Evolutionary conservation across 208 protist species (phyloP).

Genomic region (Entamoeba moshkovskii): DNA sequence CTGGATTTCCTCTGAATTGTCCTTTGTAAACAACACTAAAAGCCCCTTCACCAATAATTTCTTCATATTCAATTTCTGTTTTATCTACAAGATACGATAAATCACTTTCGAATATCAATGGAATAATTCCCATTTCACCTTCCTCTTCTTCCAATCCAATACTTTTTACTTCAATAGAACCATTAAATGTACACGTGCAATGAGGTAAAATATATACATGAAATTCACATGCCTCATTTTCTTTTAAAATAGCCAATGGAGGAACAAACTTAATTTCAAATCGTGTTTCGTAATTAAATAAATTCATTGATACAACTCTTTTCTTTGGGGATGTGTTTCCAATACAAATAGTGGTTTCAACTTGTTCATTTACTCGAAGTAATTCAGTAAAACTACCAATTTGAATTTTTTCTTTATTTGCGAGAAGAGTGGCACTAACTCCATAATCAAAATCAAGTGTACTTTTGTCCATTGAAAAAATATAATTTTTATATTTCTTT

Average conservation of each 20-base stretch:
- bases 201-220: not conserved
- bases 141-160: not conserved
- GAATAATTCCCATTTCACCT: not conserved
- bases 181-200: not conserved
- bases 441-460: not conserved
- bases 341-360: not conserved
- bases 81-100: not conserved
- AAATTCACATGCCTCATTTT: not conserved
- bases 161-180: not conserved
- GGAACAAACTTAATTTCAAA: not conserved
- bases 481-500: not conserved
- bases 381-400: not conserved
- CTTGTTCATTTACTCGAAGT: not conserved
- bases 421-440: not conserved
- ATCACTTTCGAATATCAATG: not conserved
- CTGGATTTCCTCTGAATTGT: not conserved
- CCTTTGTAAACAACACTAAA: not conserved
- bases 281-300: not conserved
- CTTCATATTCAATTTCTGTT: not conserved
- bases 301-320: not conserved
- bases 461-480: not conserved
- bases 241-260: not conserved
- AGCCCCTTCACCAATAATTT: not conserved
- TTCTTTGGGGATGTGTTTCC: not conserved
- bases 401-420: not conserved